Conservation (phyloP, 805 yeast species). For the Yamadazyma olivae region DNA sequence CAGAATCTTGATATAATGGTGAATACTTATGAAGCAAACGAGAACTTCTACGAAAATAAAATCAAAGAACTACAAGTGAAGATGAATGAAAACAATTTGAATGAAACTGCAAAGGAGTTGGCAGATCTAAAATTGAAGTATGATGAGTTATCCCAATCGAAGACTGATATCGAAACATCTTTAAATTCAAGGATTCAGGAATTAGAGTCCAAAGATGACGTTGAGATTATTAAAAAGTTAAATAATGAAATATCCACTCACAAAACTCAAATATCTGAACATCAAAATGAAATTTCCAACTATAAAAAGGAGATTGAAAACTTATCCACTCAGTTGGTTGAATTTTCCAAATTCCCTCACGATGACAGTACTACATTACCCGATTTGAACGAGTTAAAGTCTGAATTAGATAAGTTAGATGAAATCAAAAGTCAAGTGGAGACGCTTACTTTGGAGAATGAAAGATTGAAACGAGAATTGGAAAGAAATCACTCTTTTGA, state of each 20-base stretch:
- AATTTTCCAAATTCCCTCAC: conserved; percentile 8
- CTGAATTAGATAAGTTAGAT: neutral
- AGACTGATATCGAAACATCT: neutral
- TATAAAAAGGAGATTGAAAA: conserved; percentile 10
- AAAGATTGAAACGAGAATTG: conserved; percentile 8
- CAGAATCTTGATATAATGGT: conserved; percentile 56
- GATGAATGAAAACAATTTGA: conserved; percentile 6
- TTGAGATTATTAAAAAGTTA: neutral
- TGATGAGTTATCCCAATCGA: neutral
- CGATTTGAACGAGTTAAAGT: neutral
- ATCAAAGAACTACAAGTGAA: conserved; percentile 31
- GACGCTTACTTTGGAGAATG: conserved; percentile 7
- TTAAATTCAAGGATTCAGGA: neutral
- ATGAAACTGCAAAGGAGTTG: neutral
- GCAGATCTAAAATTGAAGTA: neutral
- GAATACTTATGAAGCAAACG: conserved; percentile 54
- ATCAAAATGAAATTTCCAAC: conserved; percentile 1
- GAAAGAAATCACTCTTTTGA: conserved; percentile 12
- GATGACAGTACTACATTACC: neutral
- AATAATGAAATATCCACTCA: neutral
- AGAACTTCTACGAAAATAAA: conserved; percentile 44
- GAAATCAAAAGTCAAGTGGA: neutral
- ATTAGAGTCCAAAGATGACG: neutral
- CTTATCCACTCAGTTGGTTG: conserved; percentile 9
- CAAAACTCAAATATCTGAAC: conserved; percentile 1